Evolutionary conservation across 176 grass and related monocot genomes (phyloP).

Genomic region (Oryza glaberrima): DNA sequence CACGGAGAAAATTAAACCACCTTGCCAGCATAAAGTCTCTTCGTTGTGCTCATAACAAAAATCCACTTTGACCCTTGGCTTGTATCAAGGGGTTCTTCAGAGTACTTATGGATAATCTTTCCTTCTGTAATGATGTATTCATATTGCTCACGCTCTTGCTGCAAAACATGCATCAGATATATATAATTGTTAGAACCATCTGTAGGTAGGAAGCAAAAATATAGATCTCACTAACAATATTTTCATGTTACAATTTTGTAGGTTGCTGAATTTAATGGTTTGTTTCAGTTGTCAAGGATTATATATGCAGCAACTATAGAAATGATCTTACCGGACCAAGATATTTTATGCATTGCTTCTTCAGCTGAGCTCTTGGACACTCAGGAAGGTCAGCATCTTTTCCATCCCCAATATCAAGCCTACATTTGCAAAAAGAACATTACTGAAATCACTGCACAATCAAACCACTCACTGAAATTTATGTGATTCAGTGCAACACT

Average conservation of each 20-base stretch:
- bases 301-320: background rate
- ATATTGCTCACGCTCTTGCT: conserved; percentile 85
- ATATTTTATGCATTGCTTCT: conserved; percentile 66
- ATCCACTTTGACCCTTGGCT: conserved; percentile 72
- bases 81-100: conserved; percentile 68
- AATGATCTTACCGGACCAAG: conserved; percentile 51
- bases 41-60: conserved; percentile 87
- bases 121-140: conserved; percentile 63
- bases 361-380: conserved; percentile 68
- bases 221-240: background rate
- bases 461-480: background rate
- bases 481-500: background rate
- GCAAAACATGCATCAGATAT: conserved; percentile 14
- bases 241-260: background rate
- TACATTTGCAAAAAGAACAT: conserved; percentile 23
- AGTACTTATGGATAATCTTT: conserved; percentile 66
- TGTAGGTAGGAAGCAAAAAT: background rate
- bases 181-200: background rate
- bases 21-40: conserved; percentile 77
- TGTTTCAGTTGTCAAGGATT: conserved; percentile 2
- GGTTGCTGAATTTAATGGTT: background rate
- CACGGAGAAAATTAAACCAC: conserved; percentile 42
- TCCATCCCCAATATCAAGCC: conserved; percentile 91
- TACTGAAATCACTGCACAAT: background rate
- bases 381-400: conserved; percentile 74